Evolutionary conservation across 2,329 filamentous ascomycete species (phyloP), one percentile per base, ranked within the genome.

Genomic region (Sordariomycetes sp.): DNA sequence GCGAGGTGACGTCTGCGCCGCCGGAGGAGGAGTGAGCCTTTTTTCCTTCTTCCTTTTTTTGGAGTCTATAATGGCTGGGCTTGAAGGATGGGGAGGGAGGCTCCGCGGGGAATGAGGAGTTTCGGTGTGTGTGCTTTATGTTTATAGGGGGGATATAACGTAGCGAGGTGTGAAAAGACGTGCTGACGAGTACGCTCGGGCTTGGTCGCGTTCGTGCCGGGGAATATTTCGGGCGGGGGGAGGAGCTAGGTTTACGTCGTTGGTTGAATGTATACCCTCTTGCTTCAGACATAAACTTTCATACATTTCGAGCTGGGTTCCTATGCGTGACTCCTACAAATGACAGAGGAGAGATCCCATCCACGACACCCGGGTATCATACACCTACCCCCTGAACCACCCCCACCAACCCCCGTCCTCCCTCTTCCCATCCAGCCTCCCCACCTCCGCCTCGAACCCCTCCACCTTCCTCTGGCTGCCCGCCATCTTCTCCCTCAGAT

Each of bases 391-490:
- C 34, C 32, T 24, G n/a, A 24, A 28, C 46, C 55, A 52, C 10
- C 18, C 28, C 55, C 24, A 37, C 55, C 43, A 51, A 40, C 55
- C 40, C 32, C 46, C 28, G 16, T 22, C 55, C 24, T 32, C 54
- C 40, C 28, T 89, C 43, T 22, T 73, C 76, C 87, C 88, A 77
- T 93, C 93, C 73, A 95, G 71, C 48, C 62, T 73, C 1, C 71
- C 81, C 71, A 87, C 89, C 68, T 96, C 85, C 64, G 71, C 76
- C 72, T 97, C 92, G 68, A 86, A 89, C 57, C 73, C 77, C 64
- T 84, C 79, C 60, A 97, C 84, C 75, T 88, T 93, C 57, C 69
- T 70, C 75, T 97, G 92, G 61, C 87, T 85, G n/a, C 69, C 74
- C 63, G 84, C 78, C 60, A 96, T 71, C 75, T 96, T 96, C 1